Evolutionary conservation across 2,329 filamentous ascomycete genomes (phyloP), one percentile per base, ranked within the genome.

Genomic region (Apiospora kogelbergensis): DNA sequence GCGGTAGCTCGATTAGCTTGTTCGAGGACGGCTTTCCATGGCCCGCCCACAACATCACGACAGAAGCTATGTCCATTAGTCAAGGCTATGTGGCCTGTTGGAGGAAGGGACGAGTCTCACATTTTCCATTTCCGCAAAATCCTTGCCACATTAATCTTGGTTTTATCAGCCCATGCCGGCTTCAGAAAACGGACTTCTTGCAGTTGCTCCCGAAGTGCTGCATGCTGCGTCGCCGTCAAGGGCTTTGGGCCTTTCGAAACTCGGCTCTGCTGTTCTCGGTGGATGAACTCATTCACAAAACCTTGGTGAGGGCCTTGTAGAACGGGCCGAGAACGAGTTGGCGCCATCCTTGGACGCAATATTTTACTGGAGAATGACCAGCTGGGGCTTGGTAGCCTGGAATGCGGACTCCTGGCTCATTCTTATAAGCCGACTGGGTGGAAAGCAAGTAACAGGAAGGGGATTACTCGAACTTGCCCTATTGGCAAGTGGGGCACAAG

Each of bases 71-170:
- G 24, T 69, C 65, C 37, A 68, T 72, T 69, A 72, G 37, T 53
- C 24, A 66, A 26, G 20, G 65, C 41, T 22, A 37, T 60, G 6
- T 37, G 17, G 53, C 53, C 17, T 33, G 17, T 60, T 64, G 3
- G 30, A 67, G 44, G 33, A 60, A 71, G 65, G 11, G 30, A 70
- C 46, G 7, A 60, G 53, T 60, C 53, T 60, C 6, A 60, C 6
- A 60, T 60, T 60, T 60, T 60, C 67, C 44, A 74, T 71, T 73
- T 75, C 63, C 69, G 69, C 66, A 75, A 67, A 37, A 73, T 69
- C 37, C 71, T 64, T 40, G 67, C 57, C 68, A 75, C 68, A 48
- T 75, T 75, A 24, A 72, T 70, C 67, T 75, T 74, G 6, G 73
- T 74, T 41, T 64, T 53, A 40, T 73, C 68, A 63, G 71, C 65